Base-by-base conservation (phyloP, 73 alveolate species). In the Breviolum minutum region DNA sequence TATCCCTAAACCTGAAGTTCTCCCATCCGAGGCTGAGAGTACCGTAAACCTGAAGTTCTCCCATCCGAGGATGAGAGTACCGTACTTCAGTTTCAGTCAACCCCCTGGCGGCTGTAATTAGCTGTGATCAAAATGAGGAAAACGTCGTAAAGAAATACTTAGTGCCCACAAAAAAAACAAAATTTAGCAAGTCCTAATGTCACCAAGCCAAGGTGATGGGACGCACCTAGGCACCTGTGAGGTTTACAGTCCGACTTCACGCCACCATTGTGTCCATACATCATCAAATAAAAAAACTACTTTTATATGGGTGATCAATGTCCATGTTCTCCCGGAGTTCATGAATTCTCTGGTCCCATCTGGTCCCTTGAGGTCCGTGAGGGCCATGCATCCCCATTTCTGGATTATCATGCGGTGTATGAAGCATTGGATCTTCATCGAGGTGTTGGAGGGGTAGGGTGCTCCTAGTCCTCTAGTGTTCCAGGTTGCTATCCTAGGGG, bases 81-180 rank as follows among this genome's bases (percentile, higher is more conserved):
- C 54, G 54, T 40, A 40, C 94, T 26, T 10, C 48, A 64, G 61
- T 26, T 30, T 11, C 48, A 61, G 63, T 48, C 77, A n/a, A 8
- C 94, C 79, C 94, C 69, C 70, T 12, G 48, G 94, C 79, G 74
- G 16, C 94, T 61, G 27, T 77, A 73, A 77, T 85, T 85, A 61
- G 79, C 94, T 85, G 94, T 27, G 22, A 77, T 79, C 5, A 73
- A 27, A 68, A 11, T 66, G 17, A 66, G 24, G 74, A 66, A 66
- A 11, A 66, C 74, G 11, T 11, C 74, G 74, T 11, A 66, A 66
- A 66, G 24, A 17, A 66, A 11, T 17, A 14, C 77, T 68, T 68
- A 68, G 77, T 22, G n/a, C 77, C 77, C 77, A 68, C 77, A 40
- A 40, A 40, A 40, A 40, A 40, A 40, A 40, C 54, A 40, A 40